Evolutionary conservation across 2,329 filamentous ascomycete species (phyloP).

Genomic region (Neonectria punicea): DNA sequence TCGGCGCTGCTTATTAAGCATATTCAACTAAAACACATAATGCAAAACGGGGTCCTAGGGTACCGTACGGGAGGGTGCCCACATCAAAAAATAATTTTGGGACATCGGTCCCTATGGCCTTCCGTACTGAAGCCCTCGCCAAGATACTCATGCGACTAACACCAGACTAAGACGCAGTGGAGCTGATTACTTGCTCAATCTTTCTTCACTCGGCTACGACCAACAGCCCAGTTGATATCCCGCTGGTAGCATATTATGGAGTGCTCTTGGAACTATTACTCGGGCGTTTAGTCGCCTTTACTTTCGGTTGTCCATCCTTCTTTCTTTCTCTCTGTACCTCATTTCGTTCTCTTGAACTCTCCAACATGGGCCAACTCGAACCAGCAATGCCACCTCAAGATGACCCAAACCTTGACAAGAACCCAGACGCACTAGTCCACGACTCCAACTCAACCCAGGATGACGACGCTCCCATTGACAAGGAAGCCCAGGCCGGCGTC

Average conservation of each 20-base stretch:
- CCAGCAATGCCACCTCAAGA: neutral
- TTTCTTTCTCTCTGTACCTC: neutral
- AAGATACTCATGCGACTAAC: neutral
- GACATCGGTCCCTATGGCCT: too few relatives aligned
- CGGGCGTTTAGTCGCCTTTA: neutral
- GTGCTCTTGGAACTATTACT: neutral
- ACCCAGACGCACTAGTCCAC: neutral
- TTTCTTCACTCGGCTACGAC: neutral
- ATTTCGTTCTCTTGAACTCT: neutral
- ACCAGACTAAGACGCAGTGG: neutral
- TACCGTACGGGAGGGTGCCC: too few relatives aligned
- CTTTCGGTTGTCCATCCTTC: neutral
- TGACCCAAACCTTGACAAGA: neutral
- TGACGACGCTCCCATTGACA: neutral
- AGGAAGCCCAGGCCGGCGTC: neutral
- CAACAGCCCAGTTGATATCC: neutral
- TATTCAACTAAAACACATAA: too few relatives aligned
- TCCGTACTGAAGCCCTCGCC: too few relatives aligned
- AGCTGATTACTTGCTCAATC: slow-evolving; percentile 8
- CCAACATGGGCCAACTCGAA: slow-evolving; percentile 4
- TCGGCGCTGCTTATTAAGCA: too few relatives aligned
- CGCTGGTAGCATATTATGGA: neutral
- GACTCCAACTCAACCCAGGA: neutral
- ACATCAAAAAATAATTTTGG: too few relatives aligned
- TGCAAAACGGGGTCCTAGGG: too few relatives aligned